A percentile compares a stretch with the other conserved stretches of the same genome.
Evolutionary conservation across 257 asterid species (phyloP).

Genomic region (Catharanthus roseus): DNA sequence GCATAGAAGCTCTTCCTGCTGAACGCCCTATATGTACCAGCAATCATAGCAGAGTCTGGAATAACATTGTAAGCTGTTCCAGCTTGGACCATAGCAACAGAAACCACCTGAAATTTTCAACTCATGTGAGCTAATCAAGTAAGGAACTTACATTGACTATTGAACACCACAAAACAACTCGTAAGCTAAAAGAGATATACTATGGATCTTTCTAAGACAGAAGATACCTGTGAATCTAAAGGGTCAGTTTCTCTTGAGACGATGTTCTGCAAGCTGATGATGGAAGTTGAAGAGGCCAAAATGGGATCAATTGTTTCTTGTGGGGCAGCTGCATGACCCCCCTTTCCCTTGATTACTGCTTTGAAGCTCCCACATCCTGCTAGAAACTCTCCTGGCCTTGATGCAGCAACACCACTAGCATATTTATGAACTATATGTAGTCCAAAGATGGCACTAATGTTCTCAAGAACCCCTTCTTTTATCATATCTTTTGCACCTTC

Average conservation of each 20-base stretch:
- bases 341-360: conserved; percentile 37
- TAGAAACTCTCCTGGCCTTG: conserved; percentile 41
- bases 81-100: conserved; percentile 33
- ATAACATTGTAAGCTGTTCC: conserved; percentile 23
- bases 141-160: too few relatives aligned
- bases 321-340: conserved; percentile 32
- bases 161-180: neutral
- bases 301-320: conserved; percentile 39
- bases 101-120: conserved; percentile 34
- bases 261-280: conserved; percentile 49
- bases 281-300: conserved; percentile 42
- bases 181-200: neutral
- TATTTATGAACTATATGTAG: conserved; percentile 30
- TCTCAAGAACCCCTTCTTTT: conserved; percentile 37
- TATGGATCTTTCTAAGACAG: neutral
- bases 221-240: conserved; percentile 42
- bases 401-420: conserved; percentile 32
- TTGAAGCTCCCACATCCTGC: conserved; percentile 55
- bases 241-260: conserved; percentile 55
- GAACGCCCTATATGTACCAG: conserved; percentile 50
- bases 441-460: conserved; percentile 41
- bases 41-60: conserved; percentile 38
- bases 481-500: conserved; percentile 47
- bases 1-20: conserved; percentile 29
- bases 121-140: neutral